Conservation (phyloP, 768 basidiomycete genomes). For the Naganishia vishniacii region DNA sequence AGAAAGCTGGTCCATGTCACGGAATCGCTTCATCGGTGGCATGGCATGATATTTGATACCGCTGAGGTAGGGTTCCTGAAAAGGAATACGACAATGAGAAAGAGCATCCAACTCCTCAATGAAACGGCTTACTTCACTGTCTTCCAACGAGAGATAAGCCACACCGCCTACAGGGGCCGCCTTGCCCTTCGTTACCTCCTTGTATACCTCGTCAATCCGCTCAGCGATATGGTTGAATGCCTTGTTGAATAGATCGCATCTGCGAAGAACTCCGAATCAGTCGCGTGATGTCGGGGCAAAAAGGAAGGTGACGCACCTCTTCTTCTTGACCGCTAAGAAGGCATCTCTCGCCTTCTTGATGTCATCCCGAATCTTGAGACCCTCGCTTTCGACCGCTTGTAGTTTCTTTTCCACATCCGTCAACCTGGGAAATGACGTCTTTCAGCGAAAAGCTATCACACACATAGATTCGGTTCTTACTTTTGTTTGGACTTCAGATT, state of each 20-base stretch:
- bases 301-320: conserved; percentile 56
- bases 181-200: conserved; percentile 93
- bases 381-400: conserved; percentile 82
- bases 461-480: conserved; percentile 54
- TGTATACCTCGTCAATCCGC: conserved; percentile 90
- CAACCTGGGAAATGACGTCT: conserved; percentile 44
- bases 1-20: conserved; percentile 97
- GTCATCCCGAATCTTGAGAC: conserved; percentile 82
- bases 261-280: conserved; percentile 33
- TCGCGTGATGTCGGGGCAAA: neutral
- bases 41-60: conserved; percentile 99
- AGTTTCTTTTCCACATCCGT: conserved; percentile 63
- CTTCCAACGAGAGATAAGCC: conserved; percentile 91
- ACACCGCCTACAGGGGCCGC: conserved; percentile 91
- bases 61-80: conserved; percentile 70
- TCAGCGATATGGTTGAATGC: conserved; percentile 96
- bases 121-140: conserved; percentile 67
- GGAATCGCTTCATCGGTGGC: conserved; percentile 99
- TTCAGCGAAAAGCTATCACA: neutral
- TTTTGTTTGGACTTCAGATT: conserved; percentile 94
- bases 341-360: conserved; percentile 84
- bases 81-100: neutral
- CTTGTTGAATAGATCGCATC: conserved; percentile 83
- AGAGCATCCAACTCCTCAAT: neutral
- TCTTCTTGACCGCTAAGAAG: conserved; percentile 78